Percentiles rank a stretch among this genome's conserved stretches.
phyloP scores from a whole-genome alignment of 2,329 filamentous ascomycete genomes.

The Nigrograna mackinnonii region DNA sequence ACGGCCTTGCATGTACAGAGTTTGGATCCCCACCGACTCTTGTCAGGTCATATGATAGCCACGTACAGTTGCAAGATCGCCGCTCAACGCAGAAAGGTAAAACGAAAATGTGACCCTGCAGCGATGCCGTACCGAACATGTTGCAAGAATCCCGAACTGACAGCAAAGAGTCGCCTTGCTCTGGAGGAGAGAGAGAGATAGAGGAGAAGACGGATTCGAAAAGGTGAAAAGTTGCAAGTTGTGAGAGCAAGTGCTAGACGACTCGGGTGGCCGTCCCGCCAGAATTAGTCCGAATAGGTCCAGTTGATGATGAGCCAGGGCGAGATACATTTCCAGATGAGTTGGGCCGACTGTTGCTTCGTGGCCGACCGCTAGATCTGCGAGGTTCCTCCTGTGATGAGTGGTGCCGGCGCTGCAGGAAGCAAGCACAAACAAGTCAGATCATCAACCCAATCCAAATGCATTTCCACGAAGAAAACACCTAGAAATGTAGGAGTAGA shows the following conservation, averaged over 20 bases:
- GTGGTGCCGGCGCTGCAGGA: slow-evolving; percentile 41
- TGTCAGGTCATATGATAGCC: too few species aligned
- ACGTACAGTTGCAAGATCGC: too few species aligned
- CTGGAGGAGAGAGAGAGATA: neutral
- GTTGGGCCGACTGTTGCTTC: slow-evolving; percentile 44
- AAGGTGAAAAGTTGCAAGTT: slow-evolving; percentile 11
- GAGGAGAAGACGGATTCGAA: slow-evolving; percentile 1
- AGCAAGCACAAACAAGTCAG: slow-evolving; percentile 44
- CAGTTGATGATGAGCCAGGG: slow-evolving; percentile 20
- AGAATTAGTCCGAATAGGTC: slow-evolving; percentile 34
- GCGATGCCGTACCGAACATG: too few species aligned
- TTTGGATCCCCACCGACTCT: too few species aligned
- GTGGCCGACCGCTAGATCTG: slow-evolving; percentile 38
- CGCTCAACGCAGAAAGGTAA: too few species aligned
- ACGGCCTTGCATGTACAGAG: too few species aligned
- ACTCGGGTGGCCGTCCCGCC: slow-evolving; percentile 32
- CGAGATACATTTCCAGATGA: slow-evolving; percentile 32
- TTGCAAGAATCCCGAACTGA: too few species aligned
- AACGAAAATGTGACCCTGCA: too few species aligned
- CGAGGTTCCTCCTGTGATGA: slow-evolving; percentile 39
- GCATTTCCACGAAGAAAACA: slow-evolving; percentile 33
- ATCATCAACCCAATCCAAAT: slow-evolving; percentile 43
- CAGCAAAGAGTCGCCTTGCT: too few species aligned
- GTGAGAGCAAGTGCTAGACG: too few species aligned
- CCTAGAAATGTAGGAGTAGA: slow-evolving; percentile 42